Base-by-base conservation (phyloP, 257 asterid genomes). In the Fraxinus cuspidata region DNA sequence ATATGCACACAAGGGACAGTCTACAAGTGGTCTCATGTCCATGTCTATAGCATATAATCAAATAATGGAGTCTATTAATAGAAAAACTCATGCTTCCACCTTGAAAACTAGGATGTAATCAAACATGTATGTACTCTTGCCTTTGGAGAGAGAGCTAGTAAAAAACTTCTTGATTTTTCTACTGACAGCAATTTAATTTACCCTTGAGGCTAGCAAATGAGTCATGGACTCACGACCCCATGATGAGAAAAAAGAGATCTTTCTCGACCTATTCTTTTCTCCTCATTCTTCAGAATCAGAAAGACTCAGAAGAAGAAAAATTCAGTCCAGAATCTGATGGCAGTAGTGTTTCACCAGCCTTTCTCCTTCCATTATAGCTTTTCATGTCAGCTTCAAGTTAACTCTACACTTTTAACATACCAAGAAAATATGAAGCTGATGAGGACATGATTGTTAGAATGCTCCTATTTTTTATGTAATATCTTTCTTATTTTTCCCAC, bases 371-470 rank as follows among this genome's bases (percentile, higher is more conserved):
- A 38, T 77, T 66, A 67, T 85, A 87, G 70, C 89, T 86, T 23
- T 82, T 83, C 32, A 93, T 27, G 97, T 94, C 68, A 94, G 92
- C 88, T 5, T 92, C 98, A 5, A 94, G 88, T 72, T 94, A 94
- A 25, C 60, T 51, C 18, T 15, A 47, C 15, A 40, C 47, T 40
- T 1, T 1, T 10, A 40, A 40, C 13, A 40, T 40, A 69, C 77
- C 72, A 31, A 71, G 76, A 72, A 72, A 75, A 76, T 51, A 67
- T 74, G 28, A 31, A 70, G 81, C 23, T 69, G 25, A 76, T 38
- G 35, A 83, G 78, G 77, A 73, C 83, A 35, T 35, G 38, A 35
- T 0, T 5, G 8, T 35, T 35, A 35, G 8, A 35, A 35, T 35
- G 38, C 8, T 5, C 38, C 7, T 35, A 35, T 5, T 35, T 35